A percentile compares a stretch with the other conserved stretches of the same genome.
Evolutionary conservation across 331 rosid genomes (phyloP).

Genomic region (Phaseolus coccineus): DNA sequence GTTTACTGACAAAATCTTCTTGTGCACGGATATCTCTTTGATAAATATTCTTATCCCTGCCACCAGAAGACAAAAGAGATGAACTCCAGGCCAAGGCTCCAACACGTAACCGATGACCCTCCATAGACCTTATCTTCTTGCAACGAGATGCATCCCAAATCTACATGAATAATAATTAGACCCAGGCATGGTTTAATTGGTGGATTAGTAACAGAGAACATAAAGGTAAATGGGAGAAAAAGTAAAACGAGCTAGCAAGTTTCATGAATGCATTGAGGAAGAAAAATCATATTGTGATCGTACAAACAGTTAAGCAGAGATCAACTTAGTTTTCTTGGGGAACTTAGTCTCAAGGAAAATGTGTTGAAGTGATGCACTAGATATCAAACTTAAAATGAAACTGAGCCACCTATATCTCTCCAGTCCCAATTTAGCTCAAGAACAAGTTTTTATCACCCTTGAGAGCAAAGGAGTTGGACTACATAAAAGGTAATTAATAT

Average conservation of each 20-base stretch:
- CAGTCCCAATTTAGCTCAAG: conserved; percentile 15
- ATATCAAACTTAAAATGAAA: conserved; percentile 11
- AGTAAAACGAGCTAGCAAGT: conserved; percentile 27
- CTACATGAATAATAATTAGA: conserved; percentile 55
- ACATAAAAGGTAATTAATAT: conserved; percentile 3
- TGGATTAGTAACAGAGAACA: conserved; percentile 29
- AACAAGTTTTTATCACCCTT: conserved; percentile 1
- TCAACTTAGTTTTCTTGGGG: conserved; percentile 30
- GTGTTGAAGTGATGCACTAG: background rate
- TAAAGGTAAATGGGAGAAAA: conserved; percentile 1
- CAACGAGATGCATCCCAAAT: conserved; percentile 98
- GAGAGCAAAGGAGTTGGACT: background rate
- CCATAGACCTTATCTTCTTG: conserved; percentile 92
- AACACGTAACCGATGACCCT: conserved; percentile 92
- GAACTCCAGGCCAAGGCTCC: conserved; percentile 99
- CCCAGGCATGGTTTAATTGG: conserved; percentile 38
- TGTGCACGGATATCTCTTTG: conserved; percentile 93
- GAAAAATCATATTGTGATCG: conserved; percentile 7
- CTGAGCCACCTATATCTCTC: conserved; percentile 2
- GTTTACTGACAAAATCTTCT: conserved; percentile 91
- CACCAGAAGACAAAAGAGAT: conserved; percentile 90
- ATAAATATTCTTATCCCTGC: conserved; percentile 94
- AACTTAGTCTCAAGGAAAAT: background rate
- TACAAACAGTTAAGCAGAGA: conserved; percentile 25
- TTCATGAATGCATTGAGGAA: conserved; percentile 23